Conservation (phyloP, 2,329 filamentous ascomycete genomes). For the Thielaviopsis euricoi region DNA sequence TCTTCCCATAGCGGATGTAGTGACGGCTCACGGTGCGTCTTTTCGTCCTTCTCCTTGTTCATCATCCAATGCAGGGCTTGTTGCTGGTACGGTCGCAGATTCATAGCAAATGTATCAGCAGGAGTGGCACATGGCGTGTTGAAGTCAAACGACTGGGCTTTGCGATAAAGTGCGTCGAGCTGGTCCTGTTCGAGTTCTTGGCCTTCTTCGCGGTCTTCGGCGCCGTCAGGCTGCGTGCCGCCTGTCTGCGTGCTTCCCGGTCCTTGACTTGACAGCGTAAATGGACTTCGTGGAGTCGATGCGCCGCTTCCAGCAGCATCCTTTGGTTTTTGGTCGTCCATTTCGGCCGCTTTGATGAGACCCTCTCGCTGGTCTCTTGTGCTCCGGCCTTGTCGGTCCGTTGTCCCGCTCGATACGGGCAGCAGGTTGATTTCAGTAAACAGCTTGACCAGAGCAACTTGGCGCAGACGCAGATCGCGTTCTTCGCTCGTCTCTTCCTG, state of each 20-base stretch:
- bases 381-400: slow-evolving; percentile 20
- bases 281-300: not conserved
- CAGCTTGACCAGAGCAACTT: slow-evolving; percentile 74
- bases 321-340: slow-evolving; percentile 51
- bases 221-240: not conserved
- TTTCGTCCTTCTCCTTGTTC: slow-evolving; percentile 71
- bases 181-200: slow-evolving; percentile 90
- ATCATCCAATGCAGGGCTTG: slow-evolving; percentile 96
- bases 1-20: slow-evolving; percentile 99
- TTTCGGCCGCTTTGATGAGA: slow-evolving; percentile 72
- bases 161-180: slow-evolving; percentile 82
- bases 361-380: slow-evolving; percentile 67
- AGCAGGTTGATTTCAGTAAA: slow-evolving; percentile 78
- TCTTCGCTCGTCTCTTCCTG: slow-evolving; percentile 76
- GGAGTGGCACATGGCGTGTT: slow-evolving; percentile 76
- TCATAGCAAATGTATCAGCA: slow-evolving; percentile 63
- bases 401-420: slow-evolving; percentile 58
- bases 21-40: slow-evolving; percentile 52
- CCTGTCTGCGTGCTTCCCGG: no score
- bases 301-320: not conserved
- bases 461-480: slow-evolving; percentile 63
- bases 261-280: no score
- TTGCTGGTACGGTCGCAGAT: slow-evolving; percentile 81
- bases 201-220: slow-evolving; percentile 64
- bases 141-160: slow-evolving; percentile 95